Conservation (phyloP, 257 asterid species). For the Ocimum tenuiflorum region DNA sequence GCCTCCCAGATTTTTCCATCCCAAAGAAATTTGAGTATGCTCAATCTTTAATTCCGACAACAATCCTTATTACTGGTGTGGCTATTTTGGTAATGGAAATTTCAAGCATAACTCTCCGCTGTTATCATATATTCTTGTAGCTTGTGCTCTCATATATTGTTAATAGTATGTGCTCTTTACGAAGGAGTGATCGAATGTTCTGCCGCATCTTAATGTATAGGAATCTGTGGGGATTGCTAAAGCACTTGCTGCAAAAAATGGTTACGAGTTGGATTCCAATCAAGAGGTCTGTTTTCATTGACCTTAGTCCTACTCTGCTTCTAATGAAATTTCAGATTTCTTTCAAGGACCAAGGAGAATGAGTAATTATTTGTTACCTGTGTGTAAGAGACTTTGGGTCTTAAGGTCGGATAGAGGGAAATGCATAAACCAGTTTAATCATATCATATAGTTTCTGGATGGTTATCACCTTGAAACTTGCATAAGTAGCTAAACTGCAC, state of each 20-base stretch:
- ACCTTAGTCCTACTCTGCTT: conserved; percentile 3
- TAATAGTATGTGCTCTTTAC: not conserved
- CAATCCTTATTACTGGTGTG: conserved; percentile 95
- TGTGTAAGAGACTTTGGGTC: conserved; percentile 8
- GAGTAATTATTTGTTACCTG: not conserved
- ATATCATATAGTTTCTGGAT: conserved; percentile 3
- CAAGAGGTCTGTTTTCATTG: conserved; percentile 66
- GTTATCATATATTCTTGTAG: not conserved
- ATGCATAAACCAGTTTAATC: conserved; percentile 10
- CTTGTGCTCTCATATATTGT: conserved; percentile 6
- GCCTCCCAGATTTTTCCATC: conserved; percentile 82
- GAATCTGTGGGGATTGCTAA: conserved; percentile 99
- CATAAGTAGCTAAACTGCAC: not conserved
- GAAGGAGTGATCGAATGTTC: conserved; percentile 15
- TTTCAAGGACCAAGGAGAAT: conserved; percentile 9
- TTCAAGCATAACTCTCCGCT: conserved; percentile 11
- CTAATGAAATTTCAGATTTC: conserved; percentile 10
- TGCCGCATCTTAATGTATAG: conserved; percentile 28
- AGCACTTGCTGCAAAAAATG: conserved; percentile 96
- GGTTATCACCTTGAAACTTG: too few relatives aligned
- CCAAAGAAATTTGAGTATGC: conserved; percentile 70
- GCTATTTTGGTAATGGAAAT: conserved; percentile 79
- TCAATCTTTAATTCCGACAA: conserved; percentile 72
- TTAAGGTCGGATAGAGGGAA: too few relatives aligned
- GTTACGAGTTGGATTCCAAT: conserved; percentile 92